Base-by-base conservation (phyloP, 768 basidiomycete species). In the Erythrobasidium yunnanense region DNA sequence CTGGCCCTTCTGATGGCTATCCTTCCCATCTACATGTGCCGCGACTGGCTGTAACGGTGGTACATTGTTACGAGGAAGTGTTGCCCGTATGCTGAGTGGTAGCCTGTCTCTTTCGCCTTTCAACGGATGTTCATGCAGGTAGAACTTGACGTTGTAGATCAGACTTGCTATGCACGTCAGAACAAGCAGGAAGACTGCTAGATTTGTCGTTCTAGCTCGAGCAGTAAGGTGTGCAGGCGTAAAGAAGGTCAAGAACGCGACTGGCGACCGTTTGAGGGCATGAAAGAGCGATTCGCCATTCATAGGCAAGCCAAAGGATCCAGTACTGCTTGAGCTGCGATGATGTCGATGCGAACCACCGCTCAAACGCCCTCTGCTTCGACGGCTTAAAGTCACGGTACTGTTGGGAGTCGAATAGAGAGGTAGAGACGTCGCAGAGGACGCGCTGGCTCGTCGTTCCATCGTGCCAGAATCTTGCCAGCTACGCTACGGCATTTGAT, bases 51-150 rank as follows among this genome's bases (percentile, higher is more conserved):
- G 11, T 11, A 42, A n/a, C 38, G 38, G 38, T 11, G 38, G 38
- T n/a, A 42, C 38, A n/a, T 42, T 42, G 38, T 42, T 13, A 2
- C 47, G 60, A 15, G 60, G 60, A 29, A 63, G 49, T 20, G 60
- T 63, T 6, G 60, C 60, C 27, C 30, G 46, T 4, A 63, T 63
- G 27, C 47, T 50, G 4, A 63, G 27, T 49, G 60, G 60, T 38
- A 63, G 27, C 20, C 60, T 27, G 60, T 63, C 47, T 7, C 49
- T 23, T 38, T 63, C 60, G 60, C 47, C 60, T 32, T 49, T 63
- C 25, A 63, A 25, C 47, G 60, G 60, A 51, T 63, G 60, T 32
- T 63, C 60, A 38, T 63, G 60, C 18, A 63, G 25, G 22, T 63
- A 63, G 60, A 63, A 63, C 2, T 38, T 29, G 30, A 63, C 42